A percentile compares a stretch with the other conserved stretches of the same genome.
These are phyloP conservation scores for Gracilaria domingensis DNA, from an alignment of 23 red algal genomes.

Conservation along the genomic window DNA sequence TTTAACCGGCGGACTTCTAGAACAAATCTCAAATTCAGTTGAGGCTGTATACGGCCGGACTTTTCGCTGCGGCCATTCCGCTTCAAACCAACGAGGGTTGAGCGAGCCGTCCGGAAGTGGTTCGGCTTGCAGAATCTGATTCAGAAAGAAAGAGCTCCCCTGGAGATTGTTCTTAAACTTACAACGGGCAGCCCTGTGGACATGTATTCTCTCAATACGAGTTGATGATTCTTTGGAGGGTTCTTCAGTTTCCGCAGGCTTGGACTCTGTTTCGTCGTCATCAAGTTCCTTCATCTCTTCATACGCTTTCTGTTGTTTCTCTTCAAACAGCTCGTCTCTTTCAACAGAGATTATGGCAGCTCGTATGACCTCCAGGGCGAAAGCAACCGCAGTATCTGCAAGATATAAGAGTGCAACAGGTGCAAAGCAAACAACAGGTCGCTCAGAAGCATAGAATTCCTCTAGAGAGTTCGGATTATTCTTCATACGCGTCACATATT, in stretches of 20 bases:
- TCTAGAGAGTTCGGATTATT: not conserved
- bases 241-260: not conserved
- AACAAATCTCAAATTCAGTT: conserved; percentile 4
- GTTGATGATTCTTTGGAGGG: not conserved
- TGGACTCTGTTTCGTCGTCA: not conserved
- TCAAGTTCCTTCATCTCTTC: not conserved
- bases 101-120: not conserved
- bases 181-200: not conserved
- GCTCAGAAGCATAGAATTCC: not conserved
- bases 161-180: not conserved
- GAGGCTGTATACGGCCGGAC: conserved; percentile 2
- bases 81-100: not conserved
- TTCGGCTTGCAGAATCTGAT: not conserved
- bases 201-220: not conserved
- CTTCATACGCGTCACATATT: conserved; percentile 29
- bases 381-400: conserved; percentile 14
- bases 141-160: not conserved
- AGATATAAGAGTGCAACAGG: conserved; percentile 49
- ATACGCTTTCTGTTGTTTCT: not conserved
- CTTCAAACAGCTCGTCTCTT: conserved; percentile 12
- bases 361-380: conserved; percentile 46
- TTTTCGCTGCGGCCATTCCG: conserved; percentile 28
- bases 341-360: conserved; percentile 29
- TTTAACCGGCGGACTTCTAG: not conserved
- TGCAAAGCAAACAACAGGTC: conserved; percentile 39